phyloP scores from a whole-genome alignment of 139 green algal genomes.

The Coelastrella sp. region DNA sequence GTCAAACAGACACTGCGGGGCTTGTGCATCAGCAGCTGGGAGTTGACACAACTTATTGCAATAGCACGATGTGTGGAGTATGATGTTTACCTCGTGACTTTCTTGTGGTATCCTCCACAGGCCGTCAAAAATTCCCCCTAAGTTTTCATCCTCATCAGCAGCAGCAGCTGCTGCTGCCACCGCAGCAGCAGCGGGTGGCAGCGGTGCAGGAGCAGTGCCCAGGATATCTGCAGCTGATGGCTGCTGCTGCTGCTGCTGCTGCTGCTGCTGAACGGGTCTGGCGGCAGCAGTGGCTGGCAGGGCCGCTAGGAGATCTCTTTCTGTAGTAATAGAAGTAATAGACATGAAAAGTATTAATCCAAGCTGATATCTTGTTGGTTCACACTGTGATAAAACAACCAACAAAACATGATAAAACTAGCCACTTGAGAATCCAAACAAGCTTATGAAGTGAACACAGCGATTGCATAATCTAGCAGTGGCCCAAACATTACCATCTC shows the following conservation, averaged over 20 bases:
- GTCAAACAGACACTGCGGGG: too few species aligned
- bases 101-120: slow-evolving; percentile 68
- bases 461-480: too few species aligned
- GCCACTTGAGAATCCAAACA: too few species aligned
- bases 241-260: slow-evolving; percentile 38
- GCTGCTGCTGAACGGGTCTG: background rate
- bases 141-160: background rate
- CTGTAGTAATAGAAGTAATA: too few species aligned
- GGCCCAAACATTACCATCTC: too few species aligned
- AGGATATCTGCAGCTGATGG: background rate
- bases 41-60: too few species aligned
- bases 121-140: slow-evolving; percentile 59
- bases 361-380: too few species aligned
- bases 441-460: too few species aligned
- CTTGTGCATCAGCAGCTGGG: too few species aligned
- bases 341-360: too few species aligned
- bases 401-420: too few species aligned
- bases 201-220: background rate
- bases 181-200: slow-evolving; percentile 11
- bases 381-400: too few species aligned
- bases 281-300: slow-evolving; percentile 29
- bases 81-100: slow-evolving; percentile 45
- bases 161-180: slow-evolving; percentile 31
- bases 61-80: background rate
- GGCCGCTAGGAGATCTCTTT: background rate